Conservation (phyloP, 305 asterid genomes). For the Solanum hybrid region DNA sequence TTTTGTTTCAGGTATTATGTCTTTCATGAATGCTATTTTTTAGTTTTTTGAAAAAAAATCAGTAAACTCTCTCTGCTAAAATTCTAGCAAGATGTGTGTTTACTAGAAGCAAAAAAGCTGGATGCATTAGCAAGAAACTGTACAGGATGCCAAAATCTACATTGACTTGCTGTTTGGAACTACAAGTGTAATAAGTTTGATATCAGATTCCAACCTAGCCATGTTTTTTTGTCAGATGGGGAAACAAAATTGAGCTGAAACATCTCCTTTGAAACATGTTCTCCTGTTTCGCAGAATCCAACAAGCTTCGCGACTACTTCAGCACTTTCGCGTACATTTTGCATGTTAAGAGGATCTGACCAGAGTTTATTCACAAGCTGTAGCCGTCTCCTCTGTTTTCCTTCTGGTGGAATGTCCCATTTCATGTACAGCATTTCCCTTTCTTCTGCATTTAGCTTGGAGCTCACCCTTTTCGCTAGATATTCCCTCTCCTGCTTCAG, state of each 20-base stretch:
- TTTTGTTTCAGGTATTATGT: background rate
- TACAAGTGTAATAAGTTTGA: conserved; percentile 76
- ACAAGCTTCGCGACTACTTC: conserved; percentile 83
- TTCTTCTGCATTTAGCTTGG: conserved; percentile 63
- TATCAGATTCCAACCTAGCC: conserved; percentile 90
- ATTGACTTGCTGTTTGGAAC: background rate
- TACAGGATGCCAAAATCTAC: background rate
- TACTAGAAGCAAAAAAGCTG: background rate
- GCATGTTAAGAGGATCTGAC: conserved; percentile 76
- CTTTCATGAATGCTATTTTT: background rate
- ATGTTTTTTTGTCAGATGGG: conserved; percentile 66
- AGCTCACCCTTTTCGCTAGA: conserved; percentile 76
- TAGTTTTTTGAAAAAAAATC: background rate
- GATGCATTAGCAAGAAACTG: background rate
- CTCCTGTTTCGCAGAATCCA: conserved; percentile 78
- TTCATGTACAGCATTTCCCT: conserved; percentile 71
- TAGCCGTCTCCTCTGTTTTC: conserved; percentile 58
- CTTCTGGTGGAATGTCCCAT: conserved; percentile 76
- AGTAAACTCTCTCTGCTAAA: background rate
- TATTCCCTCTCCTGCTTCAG: conserved; percentile 89
- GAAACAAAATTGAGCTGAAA: conserved; percentile 76
- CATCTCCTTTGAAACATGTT: conserved; percentile 76
- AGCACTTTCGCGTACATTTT: conserved; percentile 77
- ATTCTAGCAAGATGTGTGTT: background rate
- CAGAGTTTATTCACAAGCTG: conserved; percentile 75